phyloP scores from a whole-genome alignment of 2,329 filamentous ascomycete species.

The Diaporthe batatas region DNA sequence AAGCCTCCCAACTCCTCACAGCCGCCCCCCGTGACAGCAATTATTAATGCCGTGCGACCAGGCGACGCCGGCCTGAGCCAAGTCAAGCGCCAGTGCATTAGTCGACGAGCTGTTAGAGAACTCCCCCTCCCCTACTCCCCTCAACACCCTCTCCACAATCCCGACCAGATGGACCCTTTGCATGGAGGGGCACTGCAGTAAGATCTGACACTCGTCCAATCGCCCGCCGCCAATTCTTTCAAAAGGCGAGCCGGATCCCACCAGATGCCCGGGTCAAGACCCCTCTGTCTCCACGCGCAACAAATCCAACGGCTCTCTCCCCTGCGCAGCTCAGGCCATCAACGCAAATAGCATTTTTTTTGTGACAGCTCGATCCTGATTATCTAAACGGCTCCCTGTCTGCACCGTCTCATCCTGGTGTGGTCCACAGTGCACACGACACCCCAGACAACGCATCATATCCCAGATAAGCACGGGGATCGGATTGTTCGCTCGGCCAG shows the following conservation, averaged over 20 bases:
- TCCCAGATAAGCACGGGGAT: slow-evolving; percentile 23
- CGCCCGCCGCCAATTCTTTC: slow-evolving; percentile 20
- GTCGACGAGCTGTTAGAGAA: slow-evolving; percentile 27
- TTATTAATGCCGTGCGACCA: neutral
- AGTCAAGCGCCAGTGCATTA: slow-evolving; percentile 5
- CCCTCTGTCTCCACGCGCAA: slow-evolving; percentile 24
- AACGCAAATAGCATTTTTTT: slow-evolving; percentile 19
- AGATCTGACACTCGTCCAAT: slow-evolving; percentile 33
- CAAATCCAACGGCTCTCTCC: slow-evolving; percentile 17
- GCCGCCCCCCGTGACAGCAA: neutral
- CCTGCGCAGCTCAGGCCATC: slow-evolving; percentile 39
- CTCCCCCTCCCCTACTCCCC: slow-evolving; percentile 24
- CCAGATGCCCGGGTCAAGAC: slow-evolving; percentile 6
- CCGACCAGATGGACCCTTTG: slow-evolving; percentile 20
- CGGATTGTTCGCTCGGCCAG: neutral
- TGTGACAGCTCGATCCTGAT: slow-evolving; percentile 18
- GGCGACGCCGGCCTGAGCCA: neutral
- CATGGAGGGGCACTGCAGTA: slow-evolving; percentile 22
- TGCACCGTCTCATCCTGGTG: slow-evolving; percentile 1
- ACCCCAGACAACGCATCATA: slow-evolving; percentile 35
- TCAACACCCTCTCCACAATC: slow-evolving; percentile 32
- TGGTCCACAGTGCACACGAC: slow-evolving; percentile 33
- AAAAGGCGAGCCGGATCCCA: slow-evolving; percentile 32
- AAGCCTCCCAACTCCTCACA: slow-evolving; percentile 2
- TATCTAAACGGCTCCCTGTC: slow-evolving; percentile 19